phyloP scores from a whole-genome alignment of 768 basidiomycete species.

The Mycena haematopus region DNA sequence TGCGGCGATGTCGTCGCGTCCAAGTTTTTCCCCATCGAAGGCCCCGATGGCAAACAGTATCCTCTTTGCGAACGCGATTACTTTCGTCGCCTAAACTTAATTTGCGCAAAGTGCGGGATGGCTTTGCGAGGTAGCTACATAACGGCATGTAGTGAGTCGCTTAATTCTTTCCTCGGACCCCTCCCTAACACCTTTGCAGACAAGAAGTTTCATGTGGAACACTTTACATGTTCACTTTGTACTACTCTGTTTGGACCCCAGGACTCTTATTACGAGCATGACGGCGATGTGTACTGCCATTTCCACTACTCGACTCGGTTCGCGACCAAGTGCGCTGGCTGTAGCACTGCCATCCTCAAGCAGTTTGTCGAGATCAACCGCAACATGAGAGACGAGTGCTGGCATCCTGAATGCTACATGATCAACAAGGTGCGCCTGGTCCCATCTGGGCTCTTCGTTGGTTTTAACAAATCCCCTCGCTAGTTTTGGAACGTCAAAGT shows the following conservation, averaged over 20 bases:
- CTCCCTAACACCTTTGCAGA: constrained; percentile 52
- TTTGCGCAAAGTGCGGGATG: constrained; percentile 95
- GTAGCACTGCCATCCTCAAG: constrained; percentile 95
- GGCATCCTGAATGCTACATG: constrained; percentile 99
- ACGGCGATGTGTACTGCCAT: constrained; percentile 97
- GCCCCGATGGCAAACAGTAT: constrained; percentile 83
- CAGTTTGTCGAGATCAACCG: constrained; percentile 99
- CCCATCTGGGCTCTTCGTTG: constrained; percentile 3
- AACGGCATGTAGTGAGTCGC: constrained; percentile 88
- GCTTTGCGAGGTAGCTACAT: constrained; percentile 97
- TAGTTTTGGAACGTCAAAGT: constrained; percentile 99
- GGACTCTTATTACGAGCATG: constrained; percentile 99
- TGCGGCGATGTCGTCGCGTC: constrained; percentile 96
- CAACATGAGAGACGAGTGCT: constrained; percentile 97
- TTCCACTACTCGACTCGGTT: constrained; percentile 99
- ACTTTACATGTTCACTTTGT: constrained; percentile 98
- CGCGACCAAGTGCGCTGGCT: constrained; percentile 98
- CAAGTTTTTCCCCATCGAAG: constrained; percentile 99
- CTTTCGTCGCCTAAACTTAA: constrained; percentile 93
- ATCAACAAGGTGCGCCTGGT: constrained; percentile 89
- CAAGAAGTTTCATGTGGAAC: constrained; percentile 99
- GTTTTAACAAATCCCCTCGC: constrained; percentile 1
- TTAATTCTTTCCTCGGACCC: constrained; percentile 13
- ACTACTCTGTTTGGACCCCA: constrained; percentile 96
- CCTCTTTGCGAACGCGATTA: constrained; percentile 99